Evolutionary conservation across 23 red algal species (phyloP).

Genomic region (Pyropia haitanensis): DNA sequence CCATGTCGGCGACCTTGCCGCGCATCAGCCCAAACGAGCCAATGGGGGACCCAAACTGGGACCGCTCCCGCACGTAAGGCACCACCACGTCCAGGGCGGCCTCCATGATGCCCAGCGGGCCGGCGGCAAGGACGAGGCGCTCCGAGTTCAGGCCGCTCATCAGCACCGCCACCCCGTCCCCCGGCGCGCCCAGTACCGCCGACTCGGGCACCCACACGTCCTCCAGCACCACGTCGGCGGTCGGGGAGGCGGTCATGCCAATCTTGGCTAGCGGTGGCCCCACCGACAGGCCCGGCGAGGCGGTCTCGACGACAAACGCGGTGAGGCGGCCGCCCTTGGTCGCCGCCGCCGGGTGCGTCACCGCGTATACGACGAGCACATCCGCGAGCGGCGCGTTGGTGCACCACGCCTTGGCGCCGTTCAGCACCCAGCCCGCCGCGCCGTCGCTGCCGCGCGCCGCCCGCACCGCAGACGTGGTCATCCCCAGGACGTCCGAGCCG

Average conservation of each 20-base stretch:
- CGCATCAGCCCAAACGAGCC: slow-evolving; percentile 46
- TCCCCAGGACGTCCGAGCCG: slow-evolving; percentile 53
- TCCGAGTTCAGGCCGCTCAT: slow-evolving; percentile 53
- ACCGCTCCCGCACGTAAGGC: slow-evolving; percentile 45
- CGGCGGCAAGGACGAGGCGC: slow-evolving; percentile 34
- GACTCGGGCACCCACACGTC: slow-evolving; percentile 25
- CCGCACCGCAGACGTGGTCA: slow-evolving; percentile 10
- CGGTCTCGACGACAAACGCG: slow-evolving; percentile 52
- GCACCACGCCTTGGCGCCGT: slow-evolving; percentile 46
- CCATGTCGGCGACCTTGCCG: slow-evolving; percentile 55
- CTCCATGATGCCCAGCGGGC: slow-evolving; percentile 63
- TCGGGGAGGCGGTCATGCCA: slow-evolving; percentile 50
- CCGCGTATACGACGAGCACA: slow-evolving; percentile 48
- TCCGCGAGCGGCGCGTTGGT: slow-evolving; percentile 47
- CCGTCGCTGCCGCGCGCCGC: background rate
- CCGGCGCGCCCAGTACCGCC: slow-evolving; percentile 24
- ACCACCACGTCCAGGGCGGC: slow-evolving; percentile 46
- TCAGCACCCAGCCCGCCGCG: slow-evolving; percentile 4
- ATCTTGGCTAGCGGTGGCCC: slow-evolving; percentile 51
- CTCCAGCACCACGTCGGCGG: slow-evolving; percentile 54
- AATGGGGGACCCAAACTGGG: slow-evolving; percentile 54
- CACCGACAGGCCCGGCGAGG: slow-evolving; percentile 7
- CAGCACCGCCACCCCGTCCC: slow-evolving; percentile 25
- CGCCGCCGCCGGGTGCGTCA: background rate
- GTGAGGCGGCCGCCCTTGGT: slow-evolving; percentile 29